Evolutionary conservation across 164 flowering plant species (phyloP).

Genomic region (Aristolochia californica): DNA sequence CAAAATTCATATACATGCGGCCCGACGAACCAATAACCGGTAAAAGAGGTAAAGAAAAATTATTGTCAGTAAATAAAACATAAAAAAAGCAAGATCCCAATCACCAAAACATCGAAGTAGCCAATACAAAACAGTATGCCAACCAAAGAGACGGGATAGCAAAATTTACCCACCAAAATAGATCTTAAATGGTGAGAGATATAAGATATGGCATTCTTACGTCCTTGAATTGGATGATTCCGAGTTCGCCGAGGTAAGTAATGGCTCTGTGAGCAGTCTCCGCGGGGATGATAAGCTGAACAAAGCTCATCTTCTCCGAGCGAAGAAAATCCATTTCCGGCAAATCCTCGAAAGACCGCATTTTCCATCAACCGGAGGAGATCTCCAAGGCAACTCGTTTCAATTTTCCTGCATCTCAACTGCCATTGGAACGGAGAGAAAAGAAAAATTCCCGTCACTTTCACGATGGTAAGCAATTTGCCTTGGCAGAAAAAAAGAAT

Average conservation of each 20-base stretch:
- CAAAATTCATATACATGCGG: background rate
- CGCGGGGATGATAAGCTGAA: constrained; percentile 81
- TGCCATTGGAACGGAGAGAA: no score
- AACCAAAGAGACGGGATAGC: background rate
- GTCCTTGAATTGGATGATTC: constrained; percentile 81
- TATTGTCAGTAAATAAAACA: background rate
- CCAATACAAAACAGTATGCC: background rate
- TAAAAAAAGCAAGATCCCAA: background rate
- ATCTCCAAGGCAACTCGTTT: no score
- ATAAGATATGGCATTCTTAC: constrained; percentile 21
- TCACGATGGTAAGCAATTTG: no score
- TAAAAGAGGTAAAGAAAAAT: background rate
- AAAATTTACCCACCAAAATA: no score
- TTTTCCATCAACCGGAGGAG: constrained; percentile 1
- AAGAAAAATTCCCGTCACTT: no score
- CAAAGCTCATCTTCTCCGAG: constrained; percentile 85
- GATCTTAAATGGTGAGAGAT: no score
- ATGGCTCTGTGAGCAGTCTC: constrained; percentile 87
- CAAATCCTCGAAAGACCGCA: constrained; percentile 28
- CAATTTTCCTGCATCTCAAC: no score
- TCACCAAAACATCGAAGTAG: background rate
- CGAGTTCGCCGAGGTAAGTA: constrained; percentile 83
- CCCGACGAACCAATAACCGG: background rate
- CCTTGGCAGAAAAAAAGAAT: no score
- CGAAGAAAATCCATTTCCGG: constrained; percentile 94